phyloP scores from a whole-genome alignment of 2,329 filamentous ascomycete species.

The Botrytis cinerea region DNA sequence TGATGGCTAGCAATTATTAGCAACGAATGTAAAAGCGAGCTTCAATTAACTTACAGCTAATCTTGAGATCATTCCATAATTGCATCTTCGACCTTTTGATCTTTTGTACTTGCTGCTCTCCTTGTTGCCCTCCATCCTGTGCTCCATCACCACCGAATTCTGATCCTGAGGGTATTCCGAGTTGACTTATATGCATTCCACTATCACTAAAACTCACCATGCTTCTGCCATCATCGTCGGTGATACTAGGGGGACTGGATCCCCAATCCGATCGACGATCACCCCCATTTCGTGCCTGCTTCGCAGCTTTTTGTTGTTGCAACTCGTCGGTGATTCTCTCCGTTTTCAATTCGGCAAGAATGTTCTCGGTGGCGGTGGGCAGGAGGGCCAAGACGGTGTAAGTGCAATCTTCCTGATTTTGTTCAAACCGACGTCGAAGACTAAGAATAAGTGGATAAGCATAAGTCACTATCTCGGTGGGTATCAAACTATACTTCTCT shows the following conservation, averaged over 20 bases:
- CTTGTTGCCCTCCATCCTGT: conserved; percentile 48
- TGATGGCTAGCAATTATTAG: conserved; percentile 65
- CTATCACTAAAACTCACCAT: conserved; percentile 76
- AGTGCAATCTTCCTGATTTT: conserved; percentile 98
- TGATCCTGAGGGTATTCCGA: conserved; percentile 57
- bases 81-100: conserved; percentile 79
- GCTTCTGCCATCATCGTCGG: conserved; percentile 82
- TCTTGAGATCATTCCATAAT: conserved; percentile 96
- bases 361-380: conserved; percentile 86
- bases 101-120: conserved; percentile 52
- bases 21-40: conserved; percentile 26
- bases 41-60: conserved; percentile 68
- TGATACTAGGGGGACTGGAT: conserved; percentile 59
- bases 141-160: conserved; percentile 44
- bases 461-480: conserved; percentile 20
- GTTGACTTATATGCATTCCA: conserved; percentile 80
- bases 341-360: conserved; percentile 84
- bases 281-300: conserved; percentile 60
- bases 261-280: conserved; percentile 48
- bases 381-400: conserved; percentile 96
- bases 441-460: conserved; percentile 49
- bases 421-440: conserved; percentile 91
- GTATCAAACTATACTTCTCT: conserved; percentile 75
- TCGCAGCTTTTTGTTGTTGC: conserved; percentile 85
- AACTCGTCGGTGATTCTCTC: conserved; percentile 92